Conservation (phyloP, 371 early-diverging fungal genomes). For the Agmasoma carcini region DNA sequence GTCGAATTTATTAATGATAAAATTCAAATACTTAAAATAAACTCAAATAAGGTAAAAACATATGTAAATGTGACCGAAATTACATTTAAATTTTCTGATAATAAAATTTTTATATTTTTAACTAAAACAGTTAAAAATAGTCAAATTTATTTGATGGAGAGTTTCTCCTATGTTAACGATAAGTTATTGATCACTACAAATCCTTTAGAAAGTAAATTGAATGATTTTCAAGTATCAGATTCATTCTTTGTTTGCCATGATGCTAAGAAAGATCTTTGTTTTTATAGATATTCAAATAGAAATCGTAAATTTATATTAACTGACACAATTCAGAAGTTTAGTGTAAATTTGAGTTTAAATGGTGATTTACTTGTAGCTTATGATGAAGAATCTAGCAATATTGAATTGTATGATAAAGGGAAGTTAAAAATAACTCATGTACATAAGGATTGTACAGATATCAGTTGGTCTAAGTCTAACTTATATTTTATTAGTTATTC, state of each 20-base stretch:
- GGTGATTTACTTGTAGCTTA: constrained; percentile 13
- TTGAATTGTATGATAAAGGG: constrained; percentile 42
- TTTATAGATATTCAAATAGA: no score
- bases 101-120: constrained; percentile 20
- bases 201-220: constrained; percentile 2
- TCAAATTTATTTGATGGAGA: constrained; percentile 15
- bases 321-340: no score
- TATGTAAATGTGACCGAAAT: constrained; percentile 22
- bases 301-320: no score
- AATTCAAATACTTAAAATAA: constrained; percentile 21
- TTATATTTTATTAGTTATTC: constrained; percentile 31
- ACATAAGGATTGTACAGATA: constrained; percentile 30
- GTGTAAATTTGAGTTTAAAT: no score
- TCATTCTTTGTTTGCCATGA: constrained; percentile 12
- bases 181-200: constrained; percentile 18
- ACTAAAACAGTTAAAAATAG: constrained; percentile 23
- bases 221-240: constrained; percentile 9
- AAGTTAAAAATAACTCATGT: constrained; percentile 10
- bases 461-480: constrained; percentile 37
- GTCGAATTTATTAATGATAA: constrained; percentile 19
- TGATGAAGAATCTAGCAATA: constrained; percentile 13
- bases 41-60: constrained; percentile 7
- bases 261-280: neutral
- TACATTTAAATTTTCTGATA: constrained; percentile 22
- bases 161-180: constrained; percentile 7